Percentiles rank a stretch among this genome's conserved stretches.
Evolutionary conservation across 371 early-diverging fungal genomes (phyloP).

Genomic region (Mortierella sp.): DNA sequence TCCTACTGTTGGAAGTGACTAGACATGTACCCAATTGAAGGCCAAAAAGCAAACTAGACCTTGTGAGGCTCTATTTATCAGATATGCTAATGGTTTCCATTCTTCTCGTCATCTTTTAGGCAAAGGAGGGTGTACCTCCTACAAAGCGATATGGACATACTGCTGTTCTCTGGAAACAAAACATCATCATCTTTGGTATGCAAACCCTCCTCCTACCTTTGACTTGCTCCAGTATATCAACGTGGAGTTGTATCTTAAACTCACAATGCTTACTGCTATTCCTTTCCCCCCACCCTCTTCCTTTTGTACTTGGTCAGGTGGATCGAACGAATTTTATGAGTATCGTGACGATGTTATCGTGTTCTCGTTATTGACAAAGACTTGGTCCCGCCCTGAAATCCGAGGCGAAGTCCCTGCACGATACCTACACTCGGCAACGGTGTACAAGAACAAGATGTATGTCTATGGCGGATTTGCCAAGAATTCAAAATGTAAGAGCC

Average conservation of each 20-base stretch:
- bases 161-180: constrained; percentile 65
- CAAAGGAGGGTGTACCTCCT: constrained; percentile 66
- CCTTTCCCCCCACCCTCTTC: not conserved
- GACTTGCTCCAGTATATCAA: not conserved
- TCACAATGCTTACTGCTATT: not conserved
- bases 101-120: constrained; percentile 25
- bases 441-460: constrained; percentile 72
- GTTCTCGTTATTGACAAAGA: constrained; percentile 67
- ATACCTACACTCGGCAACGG: constrained; percentile 72
- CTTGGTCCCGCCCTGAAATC: constrained; percentile 73
- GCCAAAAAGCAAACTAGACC: no score
- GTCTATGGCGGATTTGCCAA: constrained; percentile 78
- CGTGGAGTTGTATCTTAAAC: not conserved
- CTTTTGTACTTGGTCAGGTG: constrained; percentile 56
- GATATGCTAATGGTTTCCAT: not conserved
- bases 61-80: not conserved
- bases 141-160: constrained; percentile 72
- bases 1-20: not conserved
- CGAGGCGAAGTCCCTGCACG: constrained; percentile 67
- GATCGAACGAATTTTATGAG: constrained; percentile 68
- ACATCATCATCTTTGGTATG: constrained; percentile 70
- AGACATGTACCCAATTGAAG: no score
- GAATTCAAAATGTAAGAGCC: constrained; percentile 66
- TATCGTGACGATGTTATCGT: constrained; percentile 77
- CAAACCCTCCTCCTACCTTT: not conserved